phyloP scores from a whole-genome alignment of 108 stramenopile genomes.

The Nitzschia palea region DNA sequence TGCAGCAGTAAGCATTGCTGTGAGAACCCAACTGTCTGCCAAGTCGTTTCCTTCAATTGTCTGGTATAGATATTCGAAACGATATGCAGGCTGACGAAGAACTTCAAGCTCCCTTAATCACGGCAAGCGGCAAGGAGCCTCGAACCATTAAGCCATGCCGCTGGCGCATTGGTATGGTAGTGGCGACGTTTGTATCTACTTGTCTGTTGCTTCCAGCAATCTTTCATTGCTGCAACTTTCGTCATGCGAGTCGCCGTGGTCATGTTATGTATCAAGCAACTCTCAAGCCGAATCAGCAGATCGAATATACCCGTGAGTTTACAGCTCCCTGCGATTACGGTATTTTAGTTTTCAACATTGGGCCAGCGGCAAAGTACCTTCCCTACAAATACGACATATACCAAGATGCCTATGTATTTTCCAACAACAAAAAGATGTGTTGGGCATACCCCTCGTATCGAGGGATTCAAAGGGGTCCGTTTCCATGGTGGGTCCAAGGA shows the following conservation, averaged over 20 bases:
- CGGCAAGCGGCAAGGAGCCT: no score
- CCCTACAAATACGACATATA: constrained; percentile 36
- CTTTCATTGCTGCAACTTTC: no score
- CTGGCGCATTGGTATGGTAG: no score
- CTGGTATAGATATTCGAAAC: no score
- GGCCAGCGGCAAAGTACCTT: constrained; percentile 18
- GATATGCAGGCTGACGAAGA: no score
- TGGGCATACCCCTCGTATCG: constrained; percentile 30
- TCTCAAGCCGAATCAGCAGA: constrained; percentile 1
- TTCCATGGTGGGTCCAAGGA: constrained; percentile 13
- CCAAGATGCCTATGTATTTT: constrained; percentile 37
- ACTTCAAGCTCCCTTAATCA: no score
- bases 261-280: constrained; percentile 13
- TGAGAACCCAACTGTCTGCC: no score
- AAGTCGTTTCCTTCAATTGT: no score
- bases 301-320: constrained; percentile 33
- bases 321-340: constrained; percentile 39
- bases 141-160: no score
- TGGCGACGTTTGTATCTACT: no score
- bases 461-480: constrained; percentile 26
- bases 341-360: constrained; percentile 37
- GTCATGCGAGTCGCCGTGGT: constrained; percentile 21
- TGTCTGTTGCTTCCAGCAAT: no score
- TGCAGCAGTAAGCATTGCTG: no score
- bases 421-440: constrained; percentile 32